These are phyloP conservation scores for Gorgonomyces haynaldii DNA, from an alignment of 192 early-diverging fungal genomes.

Conservation along the genomic window DNA sequence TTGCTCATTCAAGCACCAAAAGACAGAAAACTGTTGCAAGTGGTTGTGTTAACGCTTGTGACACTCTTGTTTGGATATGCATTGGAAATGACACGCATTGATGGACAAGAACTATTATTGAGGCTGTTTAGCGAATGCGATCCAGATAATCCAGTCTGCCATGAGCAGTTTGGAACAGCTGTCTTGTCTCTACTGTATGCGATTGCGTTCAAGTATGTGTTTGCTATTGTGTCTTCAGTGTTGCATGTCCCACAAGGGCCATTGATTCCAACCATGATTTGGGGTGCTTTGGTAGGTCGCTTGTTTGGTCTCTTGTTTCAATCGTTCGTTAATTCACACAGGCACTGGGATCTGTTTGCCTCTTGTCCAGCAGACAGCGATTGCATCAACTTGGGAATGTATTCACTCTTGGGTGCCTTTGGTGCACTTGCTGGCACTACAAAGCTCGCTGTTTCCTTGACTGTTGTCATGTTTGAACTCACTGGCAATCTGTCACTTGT, in stretches of 20 bases:
- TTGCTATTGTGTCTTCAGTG: slow-evolving; percentile 23
- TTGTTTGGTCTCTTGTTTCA: slow-evolving; percentile 6
- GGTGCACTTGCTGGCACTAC: slow-evolving; percentile 80
- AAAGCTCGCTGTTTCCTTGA: slow-evolving; percentile 21
- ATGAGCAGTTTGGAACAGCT: not conserved
- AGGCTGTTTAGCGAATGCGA: slow-evolving; percentile 85
- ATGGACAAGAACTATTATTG: slow-evolving; percentile 72
- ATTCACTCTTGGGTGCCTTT: slow-evolving; percentile 90
- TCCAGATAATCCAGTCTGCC: slow-evolving; percentile 7
- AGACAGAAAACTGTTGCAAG: slow-evolving; percentile 73
- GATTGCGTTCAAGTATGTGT: slow-evolving; percentile 29
- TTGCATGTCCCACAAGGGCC: slow-evolving; percentile 67
- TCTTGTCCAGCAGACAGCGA: slow-evolving; percentile 27
- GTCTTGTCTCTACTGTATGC: slow-evolving; percentile 49
- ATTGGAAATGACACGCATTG: slow-evolving; percentile 77
- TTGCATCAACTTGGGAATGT: slow-evolving; percentile 76
- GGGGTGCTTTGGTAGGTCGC: slow-evolving; percentile 47
- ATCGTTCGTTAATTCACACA: slow-evolving; percentile 12
- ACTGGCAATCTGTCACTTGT: slow-evolving; percentile 93
- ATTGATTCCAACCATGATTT: slow-evolving; percentile 78
- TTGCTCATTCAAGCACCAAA: slow-evolving; percentile 53
- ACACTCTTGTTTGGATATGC: slow-evolving; percentile 66
- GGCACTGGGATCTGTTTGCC: slow-evolving; percentile 29
- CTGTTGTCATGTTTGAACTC: slow-evolving; percentile 98
- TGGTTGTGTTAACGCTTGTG: slow-evolving; percentile 50